Percentiles rank a stretch among this genome's conserved stretches.
These are phyloP conservation scores for Colletotrichum sp. DNA, from an alignment of 2,329 filamentous ascomycete species.

Conservation along the genomic window DNA sequence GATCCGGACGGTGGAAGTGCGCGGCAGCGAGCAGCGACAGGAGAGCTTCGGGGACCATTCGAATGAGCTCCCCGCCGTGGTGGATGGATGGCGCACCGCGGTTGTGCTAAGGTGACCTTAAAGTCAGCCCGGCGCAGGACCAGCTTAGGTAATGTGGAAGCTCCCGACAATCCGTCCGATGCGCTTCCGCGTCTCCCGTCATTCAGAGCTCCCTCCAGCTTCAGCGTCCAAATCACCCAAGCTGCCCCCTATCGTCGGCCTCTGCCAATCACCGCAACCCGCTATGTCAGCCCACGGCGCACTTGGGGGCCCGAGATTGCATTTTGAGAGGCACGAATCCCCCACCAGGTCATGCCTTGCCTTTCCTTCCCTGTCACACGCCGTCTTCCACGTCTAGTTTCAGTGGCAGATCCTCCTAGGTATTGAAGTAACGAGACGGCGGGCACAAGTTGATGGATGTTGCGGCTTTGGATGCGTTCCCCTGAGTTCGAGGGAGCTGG, in stretches of 20 bases:
- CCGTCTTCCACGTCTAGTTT: not conserved
- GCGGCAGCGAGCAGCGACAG: not conserved
- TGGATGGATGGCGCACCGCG: not conserved
- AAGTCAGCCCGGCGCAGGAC: not conserved
- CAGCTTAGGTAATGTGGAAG: not conserved
- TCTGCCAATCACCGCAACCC: slow-evolving; percentile 1
- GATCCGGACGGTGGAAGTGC: not conserved
- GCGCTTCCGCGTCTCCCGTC: not conserved
- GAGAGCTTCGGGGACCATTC: not conserved
- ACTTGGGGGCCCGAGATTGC: not conserved
- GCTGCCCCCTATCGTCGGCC: not conserved
- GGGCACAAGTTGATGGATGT: not conserved
- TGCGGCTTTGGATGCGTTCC: not conserved
- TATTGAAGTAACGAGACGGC: not conserved
- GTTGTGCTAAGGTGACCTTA: not conserved
- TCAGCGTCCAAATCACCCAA: not conserved
- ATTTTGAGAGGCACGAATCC: not conserved
- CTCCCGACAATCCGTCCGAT: not conserved
- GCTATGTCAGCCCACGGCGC: slow-evolving; percentile 2
- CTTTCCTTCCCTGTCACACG: slow-evolving; percentile 7
- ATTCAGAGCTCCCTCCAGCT: not conserved
- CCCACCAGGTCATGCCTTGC: not conserved
- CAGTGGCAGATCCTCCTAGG: not conserved
- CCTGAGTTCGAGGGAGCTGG: not conserved
- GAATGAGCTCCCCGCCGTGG: not conserved